Evolutionary conservation across 2,329 filamentous ascomycete genomes (phyloP), one percentile per base, ranked within the genome.

Genomic region (Phyllosticta capitalensis): DNA sequence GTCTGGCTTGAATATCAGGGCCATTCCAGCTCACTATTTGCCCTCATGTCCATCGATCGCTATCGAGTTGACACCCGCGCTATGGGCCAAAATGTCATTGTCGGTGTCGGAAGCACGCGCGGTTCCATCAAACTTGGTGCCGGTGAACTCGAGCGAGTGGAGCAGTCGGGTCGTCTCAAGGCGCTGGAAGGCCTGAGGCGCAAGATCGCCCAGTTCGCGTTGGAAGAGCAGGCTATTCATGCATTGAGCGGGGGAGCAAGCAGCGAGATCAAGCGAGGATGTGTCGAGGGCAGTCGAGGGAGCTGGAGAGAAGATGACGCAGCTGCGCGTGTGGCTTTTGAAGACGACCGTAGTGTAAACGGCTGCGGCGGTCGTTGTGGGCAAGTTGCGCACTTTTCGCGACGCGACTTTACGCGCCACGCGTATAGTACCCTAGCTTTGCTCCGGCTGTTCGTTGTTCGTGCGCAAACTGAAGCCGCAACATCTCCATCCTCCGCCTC

Each of bases 11-110:
- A n/a, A 22, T 17, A 52, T 22, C 14, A 62, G 79, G 71, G 87
- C 38, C n/a, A 17, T 45, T n/a, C 38, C 38, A n/a, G 38, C 38
- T 45, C 38, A 45, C 85, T 89, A 85, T 68, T 85, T 80, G 2
- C 89, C 90, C 63, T 94, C 89, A 67, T 94, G 90, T 55, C 85
- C 83, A 67, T 96, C 92, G 48, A 96, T 81, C 0, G 88, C 85
- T 49, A 96, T 76, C 48, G 87, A 84, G 68, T 87, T 94, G 45
- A 92, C 88, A 14, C 91, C 91, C 3, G 89, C 83, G 58, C 83
- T 81, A 72, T 96, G 91, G 1, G 90, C 89, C 80, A 81, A 61
- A 64, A 79, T 69, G 19, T 74, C 54, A 28, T 61, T 38, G 28
- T 67, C 61, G 56, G 55, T 49, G 59, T 61, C 26, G 28, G n/a